phyloP scores from a whole-genome alignment of 176 grass and related monocot genomes.

The Saccharum officinarum region DNA sequence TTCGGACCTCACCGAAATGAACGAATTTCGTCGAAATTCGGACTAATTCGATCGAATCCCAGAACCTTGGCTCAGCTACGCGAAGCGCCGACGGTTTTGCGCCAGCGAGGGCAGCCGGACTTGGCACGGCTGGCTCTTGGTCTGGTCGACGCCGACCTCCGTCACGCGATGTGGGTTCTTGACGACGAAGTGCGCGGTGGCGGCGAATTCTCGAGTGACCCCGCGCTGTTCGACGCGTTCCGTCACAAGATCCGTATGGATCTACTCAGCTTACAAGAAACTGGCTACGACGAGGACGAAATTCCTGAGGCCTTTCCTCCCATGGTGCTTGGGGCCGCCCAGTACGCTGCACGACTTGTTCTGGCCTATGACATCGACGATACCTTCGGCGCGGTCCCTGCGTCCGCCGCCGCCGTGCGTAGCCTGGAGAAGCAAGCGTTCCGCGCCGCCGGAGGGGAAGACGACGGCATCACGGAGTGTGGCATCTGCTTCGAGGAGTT shows the following conservation, averaged over 20 bases:
- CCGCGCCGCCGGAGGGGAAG: not conserved
- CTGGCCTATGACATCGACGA: no score
- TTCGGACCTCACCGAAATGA: no score
- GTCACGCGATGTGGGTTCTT: not conserved
- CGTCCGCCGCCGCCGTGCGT: not conserved
- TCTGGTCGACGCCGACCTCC: no score
- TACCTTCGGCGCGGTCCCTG: not conserved
- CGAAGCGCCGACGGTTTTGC: not conserved
- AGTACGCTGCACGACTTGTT: no score
- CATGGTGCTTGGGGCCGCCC: no score
- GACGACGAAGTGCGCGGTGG: not conserved
- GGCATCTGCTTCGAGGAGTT: not conserved
- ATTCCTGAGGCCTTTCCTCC: no score
- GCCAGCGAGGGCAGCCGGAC: not conserved
- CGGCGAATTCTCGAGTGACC: not conserved
- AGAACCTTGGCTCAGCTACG: no score
- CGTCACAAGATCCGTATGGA: rapidly evolving
- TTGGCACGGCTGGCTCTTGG: no score
- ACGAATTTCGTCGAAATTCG: no score
- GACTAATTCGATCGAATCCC: no score
- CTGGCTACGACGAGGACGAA: not conserved
- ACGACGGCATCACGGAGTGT: not conserved
- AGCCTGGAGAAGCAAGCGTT: not conserved
- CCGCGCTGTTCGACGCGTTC: not conserved
- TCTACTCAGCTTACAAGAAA: not conserved